phyloP scores from a whole-genome alignment of 2,329 filamentous ascomycete species.

The Leptographium lundbergii region DNA sequence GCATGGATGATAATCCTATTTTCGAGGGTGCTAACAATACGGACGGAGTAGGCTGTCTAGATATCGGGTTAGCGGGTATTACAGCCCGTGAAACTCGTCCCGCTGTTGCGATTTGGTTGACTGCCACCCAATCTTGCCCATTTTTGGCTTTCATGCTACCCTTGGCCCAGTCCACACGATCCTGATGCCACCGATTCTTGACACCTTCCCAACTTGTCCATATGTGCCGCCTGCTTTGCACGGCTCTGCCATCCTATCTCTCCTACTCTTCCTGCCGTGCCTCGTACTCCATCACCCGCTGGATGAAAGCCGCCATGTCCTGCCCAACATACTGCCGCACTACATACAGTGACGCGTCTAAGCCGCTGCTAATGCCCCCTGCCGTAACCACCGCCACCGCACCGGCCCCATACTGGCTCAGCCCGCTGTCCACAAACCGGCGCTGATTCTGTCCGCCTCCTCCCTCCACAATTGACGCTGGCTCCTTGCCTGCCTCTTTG shows the following conservation, averaged over 20 bases:
- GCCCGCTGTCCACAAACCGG: background rate
- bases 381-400: background rate
- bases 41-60: too few relatives aligned
- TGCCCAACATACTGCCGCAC: background rate
- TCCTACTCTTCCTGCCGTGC: background rate
- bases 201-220: background rate
- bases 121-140: too few relatives aligned
- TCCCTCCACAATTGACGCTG: background rate
- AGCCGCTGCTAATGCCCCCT: background rate
- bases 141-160: too few relatives aligned
- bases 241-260: too few relatives aligned
- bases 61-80: too few relatives aligned
- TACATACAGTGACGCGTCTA: background rate
- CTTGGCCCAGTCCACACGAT: too few relatives aligned
- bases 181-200: too few relatives aligned
- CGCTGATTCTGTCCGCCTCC: too few relatives aligned
- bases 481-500: background rate
- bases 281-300: background rate
- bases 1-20: too few relatives aligned
- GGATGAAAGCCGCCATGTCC: background rate
- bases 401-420: background rate
- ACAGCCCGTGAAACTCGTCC: too few relatives aligned
- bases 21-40: too few relatives aligned
- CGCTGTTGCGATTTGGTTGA: too few relatives aligned
- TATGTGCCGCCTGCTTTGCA: background rate